These are phyloP conservation scores for Aspergillus sojae DNA, from an alignment of 2,329 filamentous ascomycete genomes.

Conservation along the genomic window DNA sequence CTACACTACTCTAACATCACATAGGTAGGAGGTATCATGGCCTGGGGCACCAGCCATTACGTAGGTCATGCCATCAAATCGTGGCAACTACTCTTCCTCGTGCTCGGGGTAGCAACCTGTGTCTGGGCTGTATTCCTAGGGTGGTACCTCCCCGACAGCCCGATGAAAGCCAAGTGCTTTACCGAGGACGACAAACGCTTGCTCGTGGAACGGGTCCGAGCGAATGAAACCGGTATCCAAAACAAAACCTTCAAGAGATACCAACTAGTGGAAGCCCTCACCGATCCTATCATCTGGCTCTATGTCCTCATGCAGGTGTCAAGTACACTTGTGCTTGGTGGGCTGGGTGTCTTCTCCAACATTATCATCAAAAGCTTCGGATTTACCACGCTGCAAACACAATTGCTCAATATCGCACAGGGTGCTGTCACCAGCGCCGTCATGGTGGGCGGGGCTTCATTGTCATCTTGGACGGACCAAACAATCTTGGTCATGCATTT, in stretches of 20 bases:
- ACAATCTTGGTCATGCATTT: slow-evolving; percentile 31
- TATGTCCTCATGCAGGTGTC: slow-evolving; percentile 20
- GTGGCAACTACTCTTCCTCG: slow-evolving; percentile 68
- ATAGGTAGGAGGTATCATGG: slow-evolving; percentile 65
- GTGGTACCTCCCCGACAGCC: slow-evolving; percentile 63
- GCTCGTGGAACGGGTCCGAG: slow-evolving; percentile 59
- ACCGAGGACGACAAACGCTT: slow-evolving; percentile 63
- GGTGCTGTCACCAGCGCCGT: slow-evolving; percentile 72
- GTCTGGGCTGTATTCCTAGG: slow-evolving; percentile 52
- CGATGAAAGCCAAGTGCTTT: slow-evolving; percentile 68
- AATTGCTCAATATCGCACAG: slow-evolving; percentile 71
- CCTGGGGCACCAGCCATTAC: slow-evolving; percentile 52
- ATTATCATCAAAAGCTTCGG: slow-evolving; percentile 68
- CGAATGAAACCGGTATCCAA: slow-evolving; percentile 62
- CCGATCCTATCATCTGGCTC: slow-evolving; percentile 21
- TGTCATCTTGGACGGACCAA: slow-evolving; percentile 11
- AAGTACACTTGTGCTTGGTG: slow-evolving; percentile 29
- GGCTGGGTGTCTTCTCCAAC: slow-evolving; percentile 41
- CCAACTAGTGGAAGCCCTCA: slow-evolving; percentile 52
- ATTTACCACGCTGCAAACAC: slow-evolving; percentile 65
- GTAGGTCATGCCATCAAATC: slow-evolving; percentile 54
- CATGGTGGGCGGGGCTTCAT: slow-evolving; percentile 53
- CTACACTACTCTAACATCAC: not conserved
- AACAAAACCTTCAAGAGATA: slow-evolving; percentile 54
- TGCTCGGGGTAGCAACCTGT: slow-evolving; percentile 56